These are phyloP conservation scores for Aspergillus felis DNA, from an alignment of 2,329 filamentous ascomycete genomes.

Conservation along the genomic window DNA sequence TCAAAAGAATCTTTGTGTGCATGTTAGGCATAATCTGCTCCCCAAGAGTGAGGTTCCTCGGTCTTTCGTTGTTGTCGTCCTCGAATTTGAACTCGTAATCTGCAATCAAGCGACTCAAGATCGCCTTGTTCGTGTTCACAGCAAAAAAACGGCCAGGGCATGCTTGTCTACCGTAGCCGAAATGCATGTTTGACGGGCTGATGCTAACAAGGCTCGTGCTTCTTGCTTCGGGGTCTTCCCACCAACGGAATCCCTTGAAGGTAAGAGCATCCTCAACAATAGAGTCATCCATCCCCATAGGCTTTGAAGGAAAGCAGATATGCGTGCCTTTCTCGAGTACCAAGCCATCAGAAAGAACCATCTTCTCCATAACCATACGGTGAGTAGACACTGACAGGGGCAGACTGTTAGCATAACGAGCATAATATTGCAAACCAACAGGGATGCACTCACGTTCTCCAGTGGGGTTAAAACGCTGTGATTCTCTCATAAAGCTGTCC, in stretches of 20 bases:
- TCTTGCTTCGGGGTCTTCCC: slow-evolving; percentile 11
- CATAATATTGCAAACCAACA: background rate
- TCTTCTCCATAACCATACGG: slow-evolving; percentile 22
- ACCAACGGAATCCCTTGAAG: slow-evolving; percentile 30
- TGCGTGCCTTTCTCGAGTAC: slow-evolving; percentile 20
- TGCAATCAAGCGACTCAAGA: slow-evolving; percentile 24
- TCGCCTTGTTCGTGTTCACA: slow-evolving; percentile 20
- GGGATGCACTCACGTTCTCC: slow-evolving; percentile 20
- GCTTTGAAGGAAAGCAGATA: slow-evolving; percentile 27
- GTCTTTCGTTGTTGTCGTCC: slow-evolving; percentile 11
- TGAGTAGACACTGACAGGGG: slow-evolving; percentile 23
- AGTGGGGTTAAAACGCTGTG: slow-evolving; percentile 25
- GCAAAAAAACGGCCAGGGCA: slow-evolving; percentile 26
- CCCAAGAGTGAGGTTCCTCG: slow-evolving; percentile 22
- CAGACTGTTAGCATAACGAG: background rate
- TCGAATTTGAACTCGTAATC: slow-evolving; percentile 30
- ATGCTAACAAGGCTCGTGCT: slow-evolving; percentile 18
- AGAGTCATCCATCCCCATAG: slow-evolving; percentile 23
- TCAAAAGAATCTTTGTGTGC: slow-evolving; percentile 17
- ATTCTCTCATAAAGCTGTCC: slow-evolving; percentile 30
- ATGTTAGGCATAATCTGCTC: slow-evolving; percentile 28
- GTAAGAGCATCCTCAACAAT: slow-evolving; percentile 16
- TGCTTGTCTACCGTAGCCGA: slow-evolving; percentile 23
- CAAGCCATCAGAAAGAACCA: slow-evolving; percentile 23
- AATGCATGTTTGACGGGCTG: slow-evolving; percentile 21